These are phyloP conservation scores for Exidia glandulosa DNA, from an alignment of 768 basidiomycete genomes.

Conservation along the genomic window DNA sequence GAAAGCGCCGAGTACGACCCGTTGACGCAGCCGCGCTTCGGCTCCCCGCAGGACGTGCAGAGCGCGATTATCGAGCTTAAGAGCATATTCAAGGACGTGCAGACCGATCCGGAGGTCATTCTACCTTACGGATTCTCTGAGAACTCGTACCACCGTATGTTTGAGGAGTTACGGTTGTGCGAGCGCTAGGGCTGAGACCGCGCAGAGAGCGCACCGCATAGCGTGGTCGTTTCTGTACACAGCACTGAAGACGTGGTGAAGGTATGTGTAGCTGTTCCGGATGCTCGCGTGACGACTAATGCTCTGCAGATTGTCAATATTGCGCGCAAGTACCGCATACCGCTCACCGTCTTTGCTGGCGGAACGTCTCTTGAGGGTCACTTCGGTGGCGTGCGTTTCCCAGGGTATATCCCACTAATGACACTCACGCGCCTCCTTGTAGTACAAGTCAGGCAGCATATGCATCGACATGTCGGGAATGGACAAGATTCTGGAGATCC, in stretches of 20 bases:
- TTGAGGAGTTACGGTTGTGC: not conserved
- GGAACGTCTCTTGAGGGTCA: conserved; percentile 86
- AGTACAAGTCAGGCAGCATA: conserved; percentile 44
- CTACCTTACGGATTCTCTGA: conserved; percentile 53
- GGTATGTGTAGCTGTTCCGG: not conserved
- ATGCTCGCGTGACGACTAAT: not conserved
- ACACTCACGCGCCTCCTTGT: not conserved
- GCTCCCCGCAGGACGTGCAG: conserved; percentile 4
- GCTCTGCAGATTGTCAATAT: conserved; percentile 46
- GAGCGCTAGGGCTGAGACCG: not conserved
- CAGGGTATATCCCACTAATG: not conserved
- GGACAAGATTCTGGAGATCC: conserved; percentile 51
- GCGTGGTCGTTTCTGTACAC: conserved; percentile 42
- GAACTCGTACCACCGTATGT: conserved; percentile 34
- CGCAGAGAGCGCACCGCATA: conserved; percentile 11
- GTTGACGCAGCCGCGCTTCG: not conserved
- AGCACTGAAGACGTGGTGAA: conserved; percentile 76
- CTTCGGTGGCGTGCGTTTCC: conserved; percentile 51
- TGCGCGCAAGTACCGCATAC: conserved; percentile 60
- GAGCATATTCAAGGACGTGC: conserved; percentile 2
- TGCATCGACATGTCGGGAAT: conserved; percentile 58
- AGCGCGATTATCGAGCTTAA: conserved; percentile 9
- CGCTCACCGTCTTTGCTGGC: conserved; percentile 72
- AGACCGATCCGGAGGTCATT: conserved; percentile 6
- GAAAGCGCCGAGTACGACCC: not conserved